Conservation (phyloP, 192 early-diverging fungal genomes). For the Coemansia sp. region DNA sequence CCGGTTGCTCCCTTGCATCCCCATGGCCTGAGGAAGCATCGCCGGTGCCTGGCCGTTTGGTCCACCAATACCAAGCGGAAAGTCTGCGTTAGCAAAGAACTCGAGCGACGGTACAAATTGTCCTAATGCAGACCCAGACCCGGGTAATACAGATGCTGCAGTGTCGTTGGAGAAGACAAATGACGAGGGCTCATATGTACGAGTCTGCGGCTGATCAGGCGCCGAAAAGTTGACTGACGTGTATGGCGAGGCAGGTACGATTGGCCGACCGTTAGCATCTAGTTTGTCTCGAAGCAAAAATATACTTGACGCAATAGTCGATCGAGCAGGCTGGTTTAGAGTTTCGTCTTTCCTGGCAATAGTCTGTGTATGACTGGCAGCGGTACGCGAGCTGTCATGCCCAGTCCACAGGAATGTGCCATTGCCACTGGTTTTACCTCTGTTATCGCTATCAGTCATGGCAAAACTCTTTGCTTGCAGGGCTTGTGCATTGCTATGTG, state of each 20-base stretch:
- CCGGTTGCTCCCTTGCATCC: not conserved
- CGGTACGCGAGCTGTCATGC: too few relatives aligned
- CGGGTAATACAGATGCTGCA: not conserved
- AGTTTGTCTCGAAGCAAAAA: conserved; percentile 26
- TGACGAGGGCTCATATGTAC: not conserved
- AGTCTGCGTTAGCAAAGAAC: conserved; percentile 53
- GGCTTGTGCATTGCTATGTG: not conserved
- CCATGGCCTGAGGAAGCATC: conserved; percentile 22
- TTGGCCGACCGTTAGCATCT: conserved; percentile 26
- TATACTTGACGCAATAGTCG: conserved; percentile 17
- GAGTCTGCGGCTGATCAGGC: not conserved
- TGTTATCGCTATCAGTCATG: not conserved
- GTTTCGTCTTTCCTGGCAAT: not conserved
- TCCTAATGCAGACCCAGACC: conserved; percentile 13
- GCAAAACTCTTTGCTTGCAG: not conserved
- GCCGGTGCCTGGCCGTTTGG: conserved; percentile 46
- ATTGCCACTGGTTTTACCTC: not conserved
- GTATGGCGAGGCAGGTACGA: conserved; percentile 45
- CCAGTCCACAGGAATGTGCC: not conserved
- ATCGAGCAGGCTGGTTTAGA: not conserved
- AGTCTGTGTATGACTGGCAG: not conserved
- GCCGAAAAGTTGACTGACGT: conserved; percentile 27
- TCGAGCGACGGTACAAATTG: conserved; percentile 53
- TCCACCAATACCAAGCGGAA: conserved; percentile 45
- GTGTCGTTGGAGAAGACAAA: not conserved